Evolutionary conservation across 768 basidiomycete species (phyloP), one percentile per base, ranked within the genome.

Genomic region (Gelatoporia subvermispora): DNA sequence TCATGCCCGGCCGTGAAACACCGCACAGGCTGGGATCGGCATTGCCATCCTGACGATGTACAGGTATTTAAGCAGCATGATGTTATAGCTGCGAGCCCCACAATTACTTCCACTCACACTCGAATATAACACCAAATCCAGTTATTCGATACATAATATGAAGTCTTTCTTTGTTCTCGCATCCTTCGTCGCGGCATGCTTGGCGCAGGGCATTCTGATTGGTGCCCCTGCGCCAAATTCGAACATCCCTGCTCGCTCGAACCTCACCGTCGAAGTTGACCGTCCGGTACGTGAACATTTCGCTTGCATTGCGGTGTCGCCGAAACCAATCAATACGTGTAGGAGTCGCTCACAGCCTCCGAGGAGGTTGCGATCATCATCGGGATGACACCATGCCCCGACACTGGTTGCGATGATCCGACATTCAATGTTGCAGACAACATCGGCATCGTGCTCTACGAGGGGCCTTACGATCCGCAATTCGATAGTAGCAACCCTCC

Each of bases 311-410:
- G n/a, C n/a, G n/a, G n/a, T n/a, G n/a, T n/a, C n/a, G n/a, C n/a
- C n/a, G n/a, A n/a, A n/a, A n/a, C n/a, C n/a, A n/a, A n/a, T n/a
- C n/a, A n/a, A n/a, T n/a, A n/a, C n/a, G 10, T 18, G 13, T 45
- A 68, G 59, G 61, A 60, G 57, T 60, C 61, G 9, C 58, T 67
- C 7, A 61, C 63, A 9, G 50, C 56, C 45, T 65, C 66, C 5
- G 42, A 51, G n/a, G 68, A 72, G 43, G 65, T 69, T 23, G 66
- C 61, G 2, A 47, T 70, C 38, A 65, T 65, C 43, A 68, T 72
- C 43, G 65, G 60, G 1, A 35, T 67, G 42, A 39, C 45, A 25
- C 45, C 57, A 4, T 70, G 68, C 54, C 20, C 45, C 0, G 22
- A 36, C 15, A 53, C 41, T 13, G 28, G 38, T 38, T 64, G 62